These are phyloP conservation scores for Eruca vesicaria DNA, from an alignment of 441 rosid species.

Conservation along the genomic window DNA sequence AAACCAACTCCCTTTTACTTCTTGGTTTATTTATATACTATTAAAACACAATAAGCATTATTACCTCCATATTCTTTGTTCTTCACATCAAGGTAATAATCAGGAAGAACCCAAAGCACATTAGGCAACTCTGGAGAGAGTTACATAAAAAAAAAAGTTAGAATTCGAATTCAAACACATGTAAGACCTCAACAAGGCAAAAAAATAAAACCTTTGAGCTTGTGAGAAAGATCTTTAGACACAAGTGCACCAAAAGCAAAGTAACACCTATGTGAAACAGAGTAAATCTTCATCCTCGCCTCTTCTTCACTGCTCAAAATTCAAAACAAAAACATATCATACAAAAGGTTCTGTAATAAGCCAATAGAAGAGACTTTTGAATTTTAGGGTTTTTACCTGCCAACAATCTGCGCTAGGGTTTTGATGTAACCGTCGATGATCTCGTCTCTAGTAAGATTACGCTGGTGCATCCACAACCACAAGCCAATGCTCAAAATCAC, in stretches of 20 bases:
- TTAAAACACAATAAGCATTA: not conserved
- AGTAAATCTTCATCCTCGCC: constrained; percentile 90
- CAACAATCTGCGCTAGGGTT: constrained; percentile 62
- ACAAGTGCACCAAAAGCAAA: constrained; percentile 92
- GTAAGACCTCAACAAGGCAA: not conserved
- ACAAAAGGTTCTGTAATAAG: too few species aligned
- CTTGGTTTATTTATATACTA: too few species aligned
- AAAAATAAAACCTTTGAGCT: constrained; percentile 61
- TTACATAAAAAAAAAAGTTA: not conserved
- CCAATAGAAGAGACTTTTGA: not conserved
- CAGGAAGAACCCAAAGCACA: constrained; percentile 93
- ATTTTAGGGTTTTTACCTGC: constrained; percentile 47
- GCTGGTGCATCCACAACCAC: constrained; percentile 73
- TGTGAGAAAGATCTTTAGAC: constrained; percentile 69
- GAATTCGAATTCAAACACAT: not conserved
- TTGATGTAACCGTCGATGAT: constrained; percentile 70
- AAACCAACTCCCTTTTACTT: too few species aligned
- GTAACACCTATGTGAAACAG: constrained; percentile 79
- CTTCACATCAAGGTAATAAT: constrained; percentile 79
- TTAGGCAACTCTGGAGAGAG: constrained; percentile 50
- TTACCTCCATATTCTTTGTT: constrained; percentile 90
- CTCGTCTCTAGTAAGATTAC: constrained; percentile 70
- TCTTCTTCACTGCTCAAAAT: constrained; percentile 64
- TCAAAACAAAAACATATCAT: not conserved
- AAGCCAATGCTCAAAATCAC: constrained; percentile 92